Evolutionary conservation across 73 alveolate genomes (phyloP), one percentile per base, ranked within the genome.

Genomic region (Symbiodinium pilosum): DNA sequence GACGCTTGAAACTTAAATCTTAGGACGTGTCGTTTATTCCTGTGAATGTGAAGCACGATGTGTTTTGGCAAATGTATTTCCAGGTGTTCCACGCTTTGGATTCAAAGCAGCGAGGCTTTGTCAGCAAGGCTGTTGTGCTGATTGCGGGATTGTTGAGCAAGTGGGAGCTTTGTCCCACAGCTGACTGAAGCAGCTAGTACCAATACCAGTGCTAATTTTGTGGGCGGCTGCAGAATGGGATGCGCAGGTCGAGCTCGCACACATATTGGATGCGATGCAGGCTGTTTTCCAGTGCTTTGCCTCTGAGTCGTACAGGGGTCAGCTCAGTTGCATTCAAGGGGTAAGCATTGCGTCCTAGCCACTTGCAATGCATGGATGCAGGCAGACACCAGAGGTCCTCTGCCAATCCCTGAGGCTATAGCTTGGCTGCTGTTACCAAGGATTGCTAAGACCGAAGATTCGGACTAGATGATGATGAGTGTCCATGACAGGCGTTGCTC

Each of bases 251-350:
- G 97, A 91, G 77, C 54, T 91, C 6, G 47, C 89, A 4, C 97
- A 91, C 88, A 91, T 91, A 47, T 36, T 91, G 83, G 97, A 91
- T 43, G 97, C 97, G 54, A 91, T 91, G 97, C 97, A 91, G 97
- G 97, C 30, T 64, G 32, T 54, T 54, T 18, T 16, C 30, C 32
- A 54, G 26, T 54, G 32, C 20, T 2, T 54, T 54, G 32, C 20
- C 26, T 26, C 73, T n/a, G 20, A 5, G 73, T 54, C 34, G 20
- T 54, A 12, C n/a, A 5, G 73, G 5, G 12, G 32, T 54, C 73
- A 30, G 20, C 26, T 54, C 5, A 2, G 73, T 54, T 54, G 73
- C 73, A 21, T 30, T 54, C 71, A 54, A 6, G 26, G 2, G 1
- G 71, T 4, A 30, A 14, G n/a, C n/a, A n/a, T n/a, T 54, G 2